Evolutionary conservation across 2,329 filamentous ascomycete genomes (phyloP), one percentile per base, ranked within the genome.

Genomic region (Fusarium buharicum): DNA sequence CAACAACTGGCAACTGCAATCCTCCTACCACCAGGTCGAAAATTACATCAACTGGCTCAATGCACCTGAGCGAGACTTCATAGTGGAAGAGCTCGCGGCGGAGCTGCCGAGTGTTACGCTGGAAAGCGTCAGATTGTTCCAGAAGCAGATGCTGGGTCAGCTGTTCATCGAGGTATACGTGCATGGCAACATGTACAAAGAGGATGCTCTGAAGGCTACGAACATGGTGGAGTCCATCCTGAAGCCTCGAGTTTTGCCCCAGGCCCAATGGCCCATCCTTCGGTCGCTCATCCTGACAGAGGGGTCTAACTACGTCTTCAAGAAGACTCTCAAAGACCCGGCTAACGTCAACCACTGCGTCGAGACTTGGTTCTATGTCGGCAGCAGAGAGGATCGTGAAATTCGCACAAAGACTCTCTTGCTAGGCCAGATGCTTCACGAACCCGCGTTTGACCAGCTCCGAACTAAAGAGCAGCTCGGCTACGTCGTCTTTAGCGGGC

Each of bases 381-480:
- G 91, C 17, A 84, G 86, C 62, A 86, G 87, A 63, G 83, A 86
- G 4, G 88, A 96, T 71, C 84, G 88, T n/a, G 73, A 77, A 6
- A 76, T 91, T 12, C 86, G 92, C 16, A 91, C 93, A 13, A 93
- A 91, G 75, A 84, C 91, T 1, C 81, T 96, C 37, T 82, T 99
- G 6, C 84, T 97, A 37, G 90, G 92, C 22, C 95, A 98, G 76
- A 90, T 99, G 78, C 88, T 92, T 0, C 91, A 96, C 53, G 95
- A 99, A 78, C 93, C 93, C 4, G 90, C 90, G 9, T 99, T 98
- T 73, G 92, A 99, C 76, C 93, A 96, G 75, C 83, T 99, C 8
- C 87, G 95, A 45, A 98, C 95, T 38, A 97, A 98, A 77, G 94
- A 99, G 75, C 94, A 99, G 77, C 88, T 99, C 7, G 95, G 95